Base-by-base conservation (phyloP, 768 basidiomycete species). In the Boletus coccyginus region DNA sequence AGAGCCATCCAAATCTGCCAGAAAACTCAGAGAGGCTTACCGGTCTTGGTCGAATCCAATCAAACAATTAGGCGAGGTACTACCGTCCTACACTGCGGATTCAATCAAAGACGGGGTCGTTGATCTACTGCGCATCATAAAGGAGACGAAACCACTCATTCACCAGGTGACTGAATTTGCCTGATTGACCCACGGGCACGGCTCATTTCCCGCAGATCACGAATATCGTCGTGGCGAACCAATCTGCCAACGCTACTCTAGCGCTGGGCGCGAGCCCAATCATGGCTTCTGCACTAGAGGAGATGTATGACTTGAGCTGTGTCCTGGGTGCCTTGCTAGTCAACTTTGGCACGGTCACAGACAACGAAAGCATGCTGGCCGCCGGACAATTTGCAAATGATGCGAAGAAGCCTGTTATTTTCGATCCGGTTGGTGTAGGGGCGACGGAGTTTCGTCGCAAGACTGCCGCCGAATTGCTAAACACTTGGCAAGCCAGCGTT, bases 371-470 rank as follows among this genome's bases (percentile, higher is more conserved):
- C 38, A 94, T 95, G 88, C 67, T 87, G 16, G 77, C 80, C 5
- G 91, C 89, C 5, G 93, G 92, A 76, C 66, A 65, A 44, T 78
- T 77, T 58, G 90, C 88, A 14, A 95, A 94, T 63, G 66, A 75
- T 46, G 80, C 79, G 51, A 77, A 78, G 61, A 93, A 88, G 65
- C 90, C 92, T 0, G 71, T 97, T 13, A 79, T 97, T 0, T 90
- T 96, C 56, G 95, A 97, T 67, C 95, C 95, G 3, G 95, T 98
- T 12, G 95, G 92, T 19, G 81, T 94, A 0, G 94, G 94, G 7
- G 94, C 95, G 1, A 90, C 90, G 3, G 61, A 71, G 5, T 90
- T 83, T 68, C 81, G 94, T 46, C 84, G 84, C 60, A 74, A 76
- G 11, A 79, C 77, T 13, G 61, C 64, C 16, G 47, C 68, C 85